Evolutionary conservation across 306 rosid genomes (phyloP).

Genomic region (Quercus ilex): DNA sequence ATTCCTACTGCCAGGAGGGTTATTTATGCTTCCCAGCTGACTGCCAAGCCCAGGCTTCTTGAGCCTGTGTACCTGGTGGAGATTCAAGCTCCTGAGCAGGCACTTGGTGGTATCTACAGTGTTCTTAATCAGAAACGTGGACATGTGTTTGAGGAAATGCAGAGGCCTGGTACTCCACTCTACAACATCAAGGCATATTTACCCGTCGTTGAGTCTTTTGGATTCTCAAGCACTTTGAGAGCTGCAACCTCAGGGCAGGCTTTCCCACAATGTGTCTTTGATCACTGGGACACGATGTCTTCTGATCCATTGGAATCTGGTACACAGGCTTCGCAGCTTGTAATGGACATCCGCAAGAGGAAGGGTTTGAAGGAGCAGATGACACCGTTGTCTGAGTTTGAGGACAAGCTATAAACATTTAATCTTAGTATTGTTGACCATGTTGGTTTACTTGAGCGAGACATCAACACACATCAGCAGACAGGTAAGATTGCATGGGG

Average conservation of each 20-base stretch:
- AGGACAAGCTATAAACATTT: conserved; percentile 61
- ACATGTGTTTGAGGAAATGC: too few species aligned
- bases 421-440: background rate
- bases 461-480: background rate
- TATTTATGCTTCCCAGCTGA: too few species aligned
- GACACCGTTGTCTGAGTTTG: conserved; percentile 76
- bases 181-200: conserved; percentile 82
- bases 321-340: conserved; percentile 60
- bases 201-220: conserved; percentile 71
- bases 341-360: conserved; percentile 77
- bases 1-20: too few species aligned
- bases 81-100: too few species aligned
- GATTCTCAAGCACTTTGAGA: conserved; percentile 70
- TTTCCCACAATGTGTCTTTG: conserved; percentile 88
- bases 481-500: background rate
- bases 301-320: conserved; percentile 81
- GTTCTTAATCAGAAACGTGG: too few species aligned
- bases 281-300: conserved; percentile 92
- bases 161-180: conserved; percentile 78
- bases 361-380: conserved; percentile 92
- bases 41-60: too few species aligned
- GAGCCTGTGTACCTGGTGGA: too few species aligned
- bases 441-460: background rate
- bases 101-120: too few species aligned
- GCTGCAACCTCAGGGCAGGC: conserved; percentile 97